Percentiles rank a stretch among this genome's conserved stretches.
Evolutionary conservation across 2,329 filamentous ascomycete genomes (phyloP).

Genomic region (Epichloe festucae): DNA sequence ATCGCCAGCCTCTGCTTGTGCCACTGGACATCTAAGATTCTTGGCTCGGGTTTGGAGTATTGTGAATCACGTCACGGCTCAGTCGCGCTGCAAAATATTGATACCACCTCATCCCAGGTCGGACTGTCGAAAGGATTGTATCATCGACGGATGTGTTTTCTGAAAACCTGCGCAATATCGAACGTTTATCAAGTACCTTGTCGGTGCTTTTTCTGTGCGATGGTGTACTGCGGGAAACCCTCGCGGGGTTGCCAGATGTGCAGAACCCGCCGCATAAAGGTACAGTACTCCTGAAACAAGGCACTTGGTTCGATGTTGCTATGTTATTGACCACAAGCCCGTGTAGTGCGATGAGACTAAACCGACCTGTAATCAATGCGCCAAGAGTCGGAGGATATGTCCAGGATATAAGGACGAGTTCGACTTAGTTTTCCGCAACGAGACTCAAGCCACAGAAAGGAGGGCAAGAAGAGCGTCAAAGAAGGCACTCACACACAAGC

Average conservation of each 20-base stretch:
- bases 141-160: not conserved
- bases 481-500: conserved; percentile 29
- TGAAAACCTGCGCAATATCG: not conserved
- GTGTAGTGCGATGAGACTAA: conserved; percentile 53
- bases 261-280: conserved; percentile 60
- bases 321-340: not conserved
- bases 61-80: too few relatives aligned
- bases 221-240: conserved; percentile 55
- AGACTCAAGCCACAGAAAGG: conserved; percentile 54
- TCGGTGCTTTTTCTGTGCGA: conserved; percentile 19
- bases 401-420: conserved; percentile 60
- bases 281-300: conserved; percentile 18
- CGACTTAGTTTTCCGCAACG: conserved; percentile 59
- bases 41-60: too few relatives aligned
- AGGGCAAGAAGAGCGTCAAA: conserved; percentile 44
- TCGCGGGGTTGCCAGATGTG: conserved; percentile 63
- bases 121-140: not conserved
- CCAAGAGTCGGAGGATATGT: conserved; percentile 49
- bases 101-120: not conserved
- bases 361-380: conserved; percentile 52
- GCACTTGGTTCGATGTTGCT: not conserved
- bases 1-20: too few relatives aligned
- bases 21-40: not conserved
- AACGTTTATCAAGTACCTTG: not conserved
- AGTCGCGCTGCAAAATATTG: too few relatives aligned